Evolutionary conservation across 140 eudicot genomes (phyloP).

Genomic region (Flaveria floridana): DNA sequence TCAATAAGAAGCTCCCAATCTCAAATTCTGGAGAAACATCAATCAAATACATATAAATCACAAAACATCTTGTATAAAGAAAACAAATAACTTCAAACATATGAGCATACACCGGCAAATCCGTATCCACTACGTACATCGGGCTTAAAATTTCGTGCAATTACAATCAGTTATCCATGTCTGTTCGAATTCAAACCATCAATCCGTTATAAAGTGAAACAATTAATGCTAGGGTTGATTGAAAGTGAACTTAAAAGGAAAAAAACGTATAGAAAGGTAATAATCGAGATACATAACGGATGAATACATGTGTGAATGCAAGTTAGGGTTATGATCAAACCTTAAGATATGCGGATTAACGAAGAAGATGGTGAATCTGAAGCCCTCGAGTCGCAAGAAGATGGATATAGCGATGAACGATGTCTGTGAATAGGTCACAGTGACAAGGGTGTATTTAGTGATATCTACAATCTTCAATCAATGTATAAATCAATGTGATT

Average conservation of each 20-base stretch:
- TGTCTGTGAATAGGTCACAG: too few species aligned
- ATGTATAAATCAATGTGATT: too few species aligned
- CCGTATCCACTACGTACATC: background rate
- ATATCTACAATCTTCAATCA: background rate
- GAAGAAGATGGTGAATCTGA: constrained; percentile 34
- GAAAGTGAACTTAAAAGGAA: constrained; percentile 13
- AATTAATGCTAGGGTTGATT: constrained; percentile 35
- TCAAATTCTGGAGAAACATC: constrained; percentile 27
- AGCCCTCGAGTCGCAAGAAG: constrained; percentile 4
- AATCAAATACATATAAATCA: constrained; percentile 13
- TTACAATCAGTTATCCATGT: constrained; percentile 13
- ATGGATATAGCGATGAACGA: constrained; percentile 11
- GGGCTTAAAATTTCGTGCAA: background rate
- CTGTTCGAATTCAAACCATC: constrained; percentile 23
- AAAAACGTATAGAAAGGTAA: background rate
- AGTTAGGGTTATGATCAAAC: constrained; percentile 36
- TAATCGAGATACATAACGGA: constrained; percentile 1
- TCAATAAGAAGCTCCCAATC: constrained; percentile 26
- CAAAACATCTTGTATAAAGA: background rate
- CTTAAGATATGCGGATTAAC: constrained; percentile 14
- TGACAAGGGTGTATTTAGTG: background rate
- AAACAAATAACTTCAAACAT: background rate
- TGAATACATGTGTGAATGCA: background rate
- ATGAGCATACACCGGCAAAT: too few species aligned
- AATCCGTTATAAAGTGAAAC: constrained; percentile 1